Evolutionary conservation across 257 asterid genomes (phyloP), one percentile per base, ranked within the genome.

Genomic region (Hygrophila difformis): DNA sequence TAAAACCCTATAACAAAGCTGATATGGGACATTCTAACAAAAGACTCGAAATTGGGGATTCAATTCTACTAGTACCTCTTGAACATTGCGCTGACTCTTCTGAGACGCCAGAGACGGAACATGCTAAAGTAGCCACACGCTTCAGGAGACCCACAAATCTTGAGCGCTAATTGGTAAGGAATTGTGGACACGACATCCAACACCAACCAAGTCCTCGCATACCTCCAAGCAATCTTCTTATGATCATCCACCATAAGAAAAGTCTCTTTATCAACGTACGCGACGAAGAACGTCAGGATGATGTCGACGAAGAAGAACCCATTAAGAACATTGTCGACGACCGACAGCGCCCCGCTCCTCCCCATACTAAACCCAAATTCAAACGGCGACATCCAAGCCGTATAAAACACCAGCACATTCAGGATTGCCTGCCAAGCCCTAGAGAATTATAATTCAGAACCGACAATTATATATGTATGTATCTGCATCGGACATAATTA

Each of bases 381-480:
- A 50, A 69, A 80, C 9, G 93, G 94, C 26, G 75, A 71, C 49
- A 69, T 81, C 97, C 97, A 87, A 40, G 93, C 85, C 28, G 93
- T 82, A 77, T 87, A 87, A 70, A 80, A 75, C 29, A 87, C 94
- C 41, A 87, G 60, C 18, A 73, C 38, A n/a, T 73, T 72, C 43
- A 83, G 63, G 50, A 70, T 69, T 11, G 63, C 49, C 6, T 77
- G 79, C 93, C 94, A 87, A 23, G 37, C 34, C 66, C 97, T 26
- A 26, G 7, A 26, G 31, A 0, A 26, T 8, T 26, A n/a, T 26
- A 26, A 26, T 0, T 8, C 31, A 26, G 8, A 26, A 26, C 8
- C 31, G 31, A 26, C 31, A 26, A 26, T 8, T 26, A 3, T 26
- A 5, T 3, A 3, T 26, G 7, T 8, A 26, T 3, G 8, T 26